These are phyloP conservation scores for Aristolochia contorta DNA, from an alignment of 164 flowering plant genomes.

Conservation along the genomic window DNA sequence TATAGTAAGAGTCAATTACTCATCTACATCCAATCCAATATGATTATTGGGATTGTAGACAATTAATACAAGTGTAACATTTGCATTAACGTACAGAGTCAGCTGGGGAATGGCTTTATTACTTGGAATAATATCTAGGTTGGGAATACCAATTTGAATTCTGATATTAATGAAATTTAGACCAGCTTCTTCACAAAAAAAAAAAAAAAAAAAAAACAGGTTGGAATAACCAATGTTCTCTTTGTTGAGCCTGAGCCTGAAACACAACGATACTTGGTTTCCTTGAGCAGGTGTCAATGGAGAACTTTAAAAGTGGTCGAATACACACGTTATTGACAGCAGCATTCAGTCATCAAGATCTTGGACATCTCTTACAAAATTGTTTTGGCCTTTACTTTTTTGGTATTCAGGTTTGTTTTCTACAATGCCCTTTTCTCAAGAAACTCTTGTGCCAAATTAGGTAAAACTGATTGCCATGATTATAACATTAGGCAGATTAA, in stretches of 20 bases:
- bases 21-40: too few species aligned
- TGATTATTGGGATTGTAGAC: too few species aligned
- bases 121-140: background rate
- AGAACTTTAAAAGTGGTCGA: slow-evolving; percentile 64
- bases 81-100: too few species aligned
- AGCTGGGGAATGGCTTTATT: background rate
- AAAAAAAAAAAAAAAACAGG: too few species aligned
- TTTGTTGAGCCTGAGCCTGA: background rate
- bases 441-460: background rate
- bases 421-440: background rate
- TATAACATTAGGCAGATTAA: too few species aligned
- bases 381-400: slow-evolving; percentile 95
- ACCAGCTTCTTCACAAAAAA: too few species aligned
- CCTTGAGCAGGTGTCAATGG: slow-evolving; percentile 56
- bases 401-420: slow-evolving; percentile 49
- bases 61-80: too few species aligned
- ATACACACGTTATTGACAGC: slow-evolving; percentile 76
- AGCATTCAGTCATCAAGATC: slow-evolving; percentile 75
- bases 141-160: too few species aligned
- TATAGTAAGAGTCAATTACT: too few species aligned
- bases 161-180: too few species aligned
- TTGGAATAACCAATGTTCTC: too few species aligned
- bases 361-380: slow-evolving; percentile 57
- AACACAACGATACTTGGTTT: background rate
- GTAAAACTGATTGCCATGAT: too few species aligned